Conservation (phyloP, 805 yeast genomes). For the Lipomyces anomalus region DNA sequence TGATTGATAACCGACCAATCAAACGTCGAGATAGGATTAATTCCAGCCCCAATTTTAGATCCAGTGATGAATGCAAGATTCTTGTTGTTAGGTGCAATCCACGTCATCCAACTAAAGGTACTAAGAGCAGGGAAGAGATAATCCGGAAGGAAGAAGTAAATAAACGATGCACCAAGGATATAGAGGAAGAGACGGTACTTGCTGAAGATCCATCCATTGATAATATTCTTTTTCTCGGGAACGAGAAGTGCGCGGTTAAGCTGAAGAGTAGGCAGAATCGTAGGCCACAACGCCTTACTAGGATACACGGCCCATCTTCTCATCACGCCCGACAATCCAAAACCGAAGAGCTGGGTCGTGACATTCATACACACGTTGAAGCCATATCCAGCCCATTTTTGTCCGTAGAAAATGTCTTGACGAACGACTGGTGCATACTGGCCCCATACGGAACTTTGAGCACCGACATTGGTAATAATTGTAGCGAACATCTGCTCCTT, state of each 20-base stretch:
- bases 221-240: conserved; percentile 39
- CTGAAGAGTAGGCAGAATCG: conserved; percentile 43
- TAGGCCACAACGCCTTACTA: conserved; percentile 56
- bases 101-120: conserved; percentile 53
- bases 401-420: conserved; percentile 32
- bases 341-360: conserved; percentile 58
- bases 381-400: conserved; percentile 37
- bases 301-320: conserved; percentile 55
- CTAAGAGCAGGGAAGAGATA: conserved; percentile 56
- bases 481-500: conserved; percentile 65
- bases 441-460: conserved; percentile 21
- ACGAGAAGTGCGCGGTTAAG: conserved; percentile 32
- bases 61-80: conserved; percentile 54
- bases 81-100: conserved; percentile 36
- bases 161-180: conserved; percentile 41
- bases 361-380: conserved; percentile 50
- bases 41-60: conserved; percentile 49
- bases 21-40: conserved; percentile 34
- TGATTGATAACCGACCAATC: conserved; percentile 39
- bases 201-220: conserved; percentile 56
- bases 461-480: conserved; percentile 29
- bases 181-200: conserved; percentile 46
- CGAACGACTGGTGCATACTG: conserved; percentile 20
- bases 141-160: conserved; percentile 65
- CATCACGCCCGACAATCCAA: conserved; percentile 61